phyloP scores from a whole-genome alignment of 345 rosid species.

The Lepidium africanum region DNA sequence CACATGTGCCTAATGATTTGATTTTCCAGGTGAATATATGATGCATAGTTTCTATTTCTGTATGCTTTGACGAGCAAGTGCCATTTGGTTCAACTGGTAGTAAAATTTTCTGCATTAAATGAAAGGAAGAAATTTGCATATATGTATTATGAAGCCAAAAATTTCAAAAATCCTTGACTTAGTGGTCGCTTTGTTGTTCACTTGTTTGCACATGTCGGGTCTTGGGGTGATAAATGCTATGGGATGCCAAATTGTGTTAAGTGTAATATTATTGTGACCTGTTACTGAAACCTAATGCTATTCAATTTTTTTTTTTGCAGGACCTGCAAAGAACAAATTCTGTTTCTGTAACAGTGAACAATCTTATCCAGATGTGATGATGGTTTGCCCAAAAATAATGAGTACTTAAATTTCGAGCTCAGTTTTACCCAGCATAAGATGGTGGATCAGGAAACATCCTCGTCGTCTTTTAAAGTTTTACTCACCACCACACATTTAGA shows the following conservation, averaged over 20 bases:
- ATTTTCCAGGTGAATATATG: conserved; percentile 50
- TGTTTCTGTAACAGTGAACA: conserved; percentile 66
- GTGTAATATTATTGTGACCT: background rate
- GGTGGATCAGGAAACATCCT: background rate
- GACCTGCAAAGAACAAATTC: conserved; percentile 79
- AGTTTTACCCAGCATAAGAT: background rate
- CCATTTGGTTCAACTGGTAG: background rate
- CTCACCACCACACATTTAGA: conserved; percentile 8
- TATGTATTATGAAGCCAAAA: background rate
- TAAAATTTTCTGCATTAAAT: background rate
- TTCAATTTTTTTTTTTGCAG: conserved; percentile 37
- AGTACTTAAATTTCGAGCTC: conserved; percentile 6
- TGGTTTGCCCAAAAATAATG: background rate
- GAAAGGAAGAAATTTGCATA: background rate
- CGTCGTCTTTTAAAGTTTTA: background rate
- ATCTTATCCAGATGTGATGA: conserved; percentile 67
- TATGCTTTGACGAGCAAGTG: background rate
- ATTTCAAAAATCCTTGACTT: background rate
- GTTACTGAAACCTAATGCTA: background rate
- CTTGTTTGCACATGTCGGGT: background rate
- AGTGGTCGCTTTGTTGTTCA: background rate
- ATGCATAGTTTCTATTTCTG: background rate
- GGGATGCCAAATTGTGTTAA: background rate
- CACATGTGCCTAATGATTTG: conserved; percentile 65
- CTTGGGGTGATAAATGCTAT: background rate